phyloP scores from a whole-genome alignment of 768 basidiomycete genomes.

The Paxillus rubicundulus region DNA sequence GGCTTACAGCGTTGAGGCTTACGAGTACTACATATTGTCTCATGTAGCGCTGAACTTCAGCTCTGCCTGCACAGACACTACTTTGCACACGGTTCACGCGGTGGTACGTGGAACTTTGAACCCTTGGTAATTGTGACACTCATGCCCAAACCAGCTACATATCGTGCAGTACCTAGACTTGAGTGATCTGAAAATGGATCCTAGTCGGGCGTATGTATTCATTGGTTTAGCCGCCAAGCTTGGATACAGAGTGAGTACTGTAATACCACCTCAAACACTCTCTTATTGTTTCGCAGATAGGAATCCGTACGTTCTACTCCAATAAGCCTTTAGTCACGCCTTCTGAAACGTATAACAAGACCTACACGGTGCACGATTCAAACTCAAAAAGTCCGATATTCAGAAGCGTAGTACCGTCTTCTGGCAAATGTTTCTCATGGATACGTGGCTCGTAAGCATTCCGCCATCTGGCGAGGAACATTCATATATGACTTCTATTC shows the following conservation, averaged over 20 bases:
- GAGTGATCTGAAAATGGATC: constrained; percentile 48
- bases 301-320: constrained; percentile 43
- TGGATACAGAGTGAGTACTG: constrained; percentile 52
- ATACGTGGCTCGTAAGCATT: constrained; percentile 54
- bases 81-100: constrained; percentile 52
- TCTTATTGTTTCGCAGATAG: constrained; percentile 38
- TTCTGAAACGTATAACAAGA: constrained; percentile 36
- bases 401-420: constrained; percentile 56
- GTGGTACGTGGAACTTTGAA: constrained; percentile 41
- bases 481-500: neutral
- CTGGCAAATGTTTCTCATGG: constrained; percentile 66
- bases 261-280: neutral
- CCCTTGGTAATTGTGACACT: constrained; percentile 14
- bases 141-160: constrained; percentile 33
- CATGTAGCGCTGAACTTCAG: constrained; percentile 50
- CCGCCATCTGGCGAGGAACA: neutral
- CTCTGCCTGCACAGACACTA: constrained; percentile 46
- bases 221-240: constrained; percentile 59
- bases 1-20: constrained; percentile 50
- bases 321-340: neutral
- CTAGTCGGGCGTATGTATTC: constrained; percentile 52
- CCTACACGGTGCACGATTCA: constrained; percentile 59
- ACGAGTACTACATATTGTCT: constrained; percentile 62
- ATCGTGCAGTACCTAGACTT: constrained; percentile 52
- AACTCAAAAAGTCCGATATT: constrained; percentile 43